Percentiles rank a stretch among this genome's conserved stretches.
Evolutionary conservation across 768 basidiomycete genomes (phyloP).

Genomic region (Clitopilus passeckerianus): DNA sequence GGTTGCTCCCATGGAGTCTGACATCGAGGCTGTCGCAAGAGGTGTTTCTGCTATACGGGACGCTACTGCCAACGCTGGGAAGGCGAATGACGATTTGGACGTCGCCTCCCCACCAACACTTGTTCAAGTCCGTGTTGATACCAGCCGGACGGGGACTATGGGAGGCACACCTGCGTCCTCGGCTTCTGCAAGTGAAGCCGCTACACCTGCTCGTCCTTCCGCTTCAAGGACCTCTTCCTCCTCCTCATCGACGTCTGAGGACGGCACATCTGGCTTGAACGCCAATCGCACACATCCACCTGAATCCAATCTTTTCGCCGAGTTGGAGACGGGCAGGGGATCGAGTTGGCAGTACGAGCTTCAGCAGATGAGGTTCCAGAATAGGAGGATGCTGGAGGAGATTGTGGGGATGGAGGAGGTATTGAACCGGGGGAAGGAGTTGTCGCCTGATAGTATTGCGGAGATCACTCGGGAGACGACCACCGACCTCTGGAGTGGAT

Average conservation of each 20-base stretch:
- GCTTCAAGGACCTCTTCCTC: not conserved
- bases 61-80: not conserved
- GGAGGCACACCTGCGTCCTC: not conserved
- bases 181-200: not conserved
- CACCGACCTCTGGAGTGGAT: not conserved
- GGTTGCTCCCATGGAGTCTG: not conserved
- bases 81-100: not conserved
- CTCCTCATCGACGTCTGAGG: not conserved
- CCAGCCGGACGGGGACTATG: not conserved
- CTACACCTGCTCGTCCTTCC: not conserved
- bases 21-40: not conserved
- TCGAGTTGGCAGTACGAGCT: conserved; percentile 94
- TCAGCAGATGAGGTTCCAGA: conserved; percentile 74
- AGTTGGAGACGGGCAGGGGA: conserved; percentile 59
- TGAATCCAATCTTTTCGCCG: conserved; percentile 55
- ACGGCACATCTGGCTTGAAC: not conserved
- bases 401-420: not conserved
- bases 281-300: conserved; percentile 6
- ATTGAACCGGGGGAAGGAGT: not conserved
- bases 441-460: not conserved
- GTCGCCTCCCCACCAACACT: not conserved
- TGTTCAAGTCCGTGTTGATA: not conserved
- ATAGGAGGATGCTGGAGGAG: conserved; percentile 61
- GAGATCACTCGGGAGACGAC: not conserved
- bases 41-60: not conserved